A percentile compares a stretch with the other conserved stretches of the same genome.
Conservation (phyloP, 2,329 filamentous ascomycete species). For the Penicillium sp. region DNA sequence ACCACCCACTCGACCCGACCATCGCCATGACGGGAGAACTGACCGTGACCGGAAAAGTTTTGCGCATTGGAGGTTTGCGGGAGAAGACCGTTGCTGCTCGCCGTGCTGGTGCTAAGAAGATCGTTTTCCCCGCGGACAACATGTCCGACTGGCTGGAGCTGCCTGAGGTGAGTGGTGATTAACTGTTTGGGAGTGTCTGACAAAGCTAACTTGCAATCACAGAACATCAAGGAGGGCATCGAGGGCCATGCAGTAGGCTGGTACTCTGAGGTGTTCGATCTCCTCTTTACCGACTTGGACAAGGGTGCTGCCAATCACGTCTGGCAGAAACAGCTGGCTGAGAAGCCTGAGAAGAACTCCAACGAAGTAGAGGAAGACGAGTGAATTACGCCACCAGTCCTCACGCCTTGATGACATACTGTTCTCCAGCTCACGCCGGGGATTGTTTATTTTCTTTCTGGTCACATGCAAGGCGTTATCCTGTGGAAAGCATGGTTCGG, state of each 20-base stretch:
- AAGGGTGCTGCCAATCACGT: constrained; percentile 59
- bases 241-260: constrained; percentile 86
- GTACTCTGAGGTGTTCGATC: constrained; percentile 87
- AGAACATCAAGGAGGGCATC: constrained; percentile 98
- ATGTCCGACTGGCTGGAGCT: constrained; percentile 95
- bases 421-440: too few relatives aligned
- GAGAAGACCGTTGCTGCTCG: constrained; percentile 97
- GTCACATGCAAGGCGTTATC: too few relatives aligned
- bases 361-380: too few relatives aligned
- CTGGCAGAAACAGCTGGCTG: constrained; percentile 58
- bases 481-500: too few relatives aligned
- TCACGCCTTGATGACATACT: too few relatives aligned
- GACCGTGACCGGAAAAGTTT: constrained; percentile 90
- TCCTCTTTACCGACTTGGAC: constrained; percentile 82
- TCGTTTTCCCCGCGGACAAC: constrained; percentile 93
- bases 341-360: constrained; percentile 46
- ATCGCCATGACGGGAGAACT: constrained; percentile 97
- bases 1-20: constrained; percentile 68
- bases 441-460: too few relatives aligned
- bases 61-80: constrained; percentile 83
- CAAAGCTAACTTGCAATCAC: constrained; percentile 16
- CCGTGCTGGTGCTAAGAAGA: constrained; percentile 80
- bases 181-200: constrained; percentile 2
- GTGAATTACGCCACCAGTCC: too few relatives aligned
- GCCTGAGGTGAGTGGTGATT: constrained; percentile 68